Evolutionary conservation across 2,329 filamentous ascomycete genomes (phyloP), one percentile per base, ranked within the genome.

Genomic region (Colletotrichum sp.): DNA sequence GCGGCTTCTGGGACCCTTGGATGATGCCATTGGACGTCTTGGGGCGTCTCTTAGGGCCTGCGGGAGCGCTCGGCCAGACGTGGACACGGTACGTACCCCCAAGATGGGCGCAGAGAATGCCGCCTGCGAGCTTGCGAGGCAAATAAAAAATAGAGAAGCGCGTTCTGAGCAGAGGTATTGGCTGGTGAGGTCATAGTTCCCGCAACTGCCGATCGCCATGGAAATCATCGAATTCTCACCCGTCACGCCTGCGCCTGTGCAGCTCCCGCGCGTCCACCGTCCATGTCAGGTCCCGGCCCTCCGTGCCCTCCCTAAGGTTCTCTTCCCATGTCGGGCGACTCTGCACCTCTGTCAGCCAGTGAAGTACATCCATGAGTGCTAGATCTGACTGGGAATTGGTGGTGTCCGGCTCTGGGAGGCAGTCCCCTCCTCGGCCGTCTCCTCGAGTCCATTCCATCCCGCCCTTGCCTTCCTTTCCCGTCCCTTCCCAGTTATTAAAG

Each of bases 171-270:
- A 27, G 61, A 62, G 12, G 44, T 55, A 76, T 76, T 69, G 74
- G 71, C 71, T 65, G 62, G 65, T 78, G 77, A 78, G 71, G 77
- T 78, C 77, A 78, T 78, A 69, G 75, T 77, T 69, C 68, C 71
- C 77, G 77, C 77, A 72, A 78, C 57, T 78, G 77, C 77, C 77
- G 77, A 77, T 78, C 75, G 36, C 57, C 73, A 70, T 67, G 72
- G 72, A 64, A 71, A 69, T 72, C 76, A 69, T 76, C 64, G 65
- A 76, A 76, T 49, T 69, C 64, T 52, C 44, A 52, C 44, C 44
- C 44, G 44, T 52, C 62, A 65, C 49, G 65, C n/a, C 63, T 39
- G 16, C 30, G 49, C 32, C 32, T 59, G 39, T 52, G 64, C 64
- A 39, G 22, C 59, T 71, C 30, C 32, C 62, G 55, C 68, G 44